Evolutionary conservation across 768 basidiomycete genomes (phyloP).

Genomic region (Phylloporus scabripes): DNA sequence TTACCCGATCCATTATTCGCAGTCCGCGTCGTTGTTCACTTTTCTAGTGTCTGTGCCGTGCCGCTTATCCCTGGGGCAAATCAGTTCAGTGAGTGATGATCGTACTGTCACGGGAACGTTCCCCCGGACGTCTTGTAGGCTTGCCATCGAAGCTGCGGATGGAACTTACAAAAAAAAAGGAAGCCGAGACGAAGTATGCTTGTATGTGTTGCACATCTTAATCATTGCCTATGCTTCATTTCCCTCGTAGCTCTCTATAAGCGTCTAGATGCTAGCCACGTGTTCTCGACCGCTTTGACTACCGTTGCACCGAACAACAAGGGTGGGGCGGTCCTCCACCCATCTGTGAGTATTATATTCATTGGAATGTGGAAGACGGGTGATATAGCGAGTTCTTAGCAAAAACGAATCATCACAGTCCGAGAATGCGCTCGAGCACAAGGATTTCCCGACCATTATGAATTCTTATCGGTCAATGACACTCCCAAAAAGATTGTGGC

Average conservation of each 20-base stretch:
- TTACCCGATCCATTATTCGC: constrained; percentile 8
- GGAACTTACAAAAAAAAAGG: constrained; percentile 28
- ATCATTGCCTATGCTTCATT: constrained; percentile 4
- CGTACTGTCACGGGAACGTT: not conserved
- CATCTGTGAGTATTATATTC: constrained; percentile 31
- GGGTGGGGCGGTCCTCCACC: constrained; percentile 40
- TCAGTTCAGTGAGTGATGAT: constrained; percentile 40
- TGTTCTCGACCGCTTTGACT: constrained; percentile 66
- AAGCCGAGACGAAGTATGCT: constrained; percentile 23
- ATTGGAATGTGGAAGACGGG: not conserved
- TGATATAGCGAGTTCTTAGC: constrained; percentile 35
- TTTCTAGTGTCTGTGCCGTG: constrained; percentile 45
- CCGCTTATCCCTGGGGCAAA: constrained; percentile 48
- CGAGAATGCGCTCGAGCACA: constrained; percentile 69
- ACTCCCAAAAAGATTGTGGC: constrained; percentile 31
- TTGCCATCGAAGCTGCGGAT: constrained; percentile 39
- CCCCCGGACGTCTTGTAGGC: constrained; percentile 27
- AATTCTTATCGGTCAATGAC: constrained; percentile 48
- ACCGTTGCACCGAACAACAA: constrained; percentile 47
- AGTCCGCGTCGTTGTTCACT: not conserved
- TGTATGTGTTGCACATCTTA: constrained; percentile 15
- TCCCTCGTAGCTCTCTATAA: constrained; percentile 45
- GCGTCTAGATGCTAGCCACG: constrained; percentile 45
- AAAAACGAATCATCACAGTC: constrained; percentile 65
- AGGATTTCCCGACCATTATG: constrained; percentile 69